These are phyloP conservation scores for Ogataea methylovora DNA, from an alignment of 805 yeast species.

Conservation along the genomic window DNA sequence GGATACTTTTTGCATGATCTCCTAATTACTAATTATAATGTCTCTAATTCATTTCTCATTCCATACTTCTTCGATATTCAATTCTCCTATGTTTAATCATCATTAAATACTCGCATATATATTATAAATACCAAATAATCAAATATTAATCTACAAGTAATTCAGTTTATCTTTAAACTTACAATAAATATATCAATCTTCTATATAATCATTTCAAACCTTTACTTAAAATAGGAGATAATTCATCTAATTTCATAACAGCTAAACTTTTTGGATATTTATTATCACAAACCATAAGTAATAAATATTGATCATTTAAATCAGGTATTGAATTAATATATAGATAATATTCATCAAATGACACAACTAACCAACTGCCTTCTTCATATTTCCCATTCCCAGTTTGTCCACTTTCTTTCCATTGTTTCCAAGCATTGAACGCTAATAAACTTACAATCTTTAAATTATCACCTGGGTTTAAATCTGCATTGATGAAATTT, in stretches of 20 bases:
- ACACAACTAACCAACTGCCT: conserved; percentile 18
- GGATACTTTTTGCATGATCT: no score
- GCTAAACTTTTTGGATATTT: conserved; percentile 24
- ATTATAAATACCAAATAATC: no score
- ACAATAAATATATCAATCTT: no score
- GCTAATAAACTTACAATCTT: conserved; percentile 22
- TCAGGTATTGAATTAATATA: conserved; percentile 11
- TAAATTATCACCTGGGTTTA: conserved; percentile 23
- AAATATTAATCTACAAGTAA: no score
- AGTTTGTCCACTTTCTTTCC: conserved; percentile 1
- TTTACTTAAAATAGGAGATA: no score
- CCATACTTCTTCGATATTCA: no score
- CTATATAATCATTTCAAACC: no score
- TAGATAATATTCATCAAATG: conserved; percentile 16
- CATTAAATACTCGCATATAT: no score
- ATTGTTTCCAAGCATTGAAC: conserved; percentile 19
- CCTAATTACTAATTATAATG: no score
- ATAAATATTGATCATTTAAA: conserved; percentile 13
- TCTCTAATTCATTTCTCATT: no score
- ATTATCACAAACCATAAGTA: conserved; percentile 20
- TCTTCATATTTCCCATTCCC: neutral
- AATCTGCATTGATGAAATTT: conserved; percentile 14
- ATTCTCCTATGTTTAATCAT: no score
- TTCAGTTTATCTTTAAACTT: no score
- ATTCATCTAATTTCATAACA: conserved; percentile 14